Conservation (phyloP, 257 asterid species). For the Solanum appendiculatum region DNA sequence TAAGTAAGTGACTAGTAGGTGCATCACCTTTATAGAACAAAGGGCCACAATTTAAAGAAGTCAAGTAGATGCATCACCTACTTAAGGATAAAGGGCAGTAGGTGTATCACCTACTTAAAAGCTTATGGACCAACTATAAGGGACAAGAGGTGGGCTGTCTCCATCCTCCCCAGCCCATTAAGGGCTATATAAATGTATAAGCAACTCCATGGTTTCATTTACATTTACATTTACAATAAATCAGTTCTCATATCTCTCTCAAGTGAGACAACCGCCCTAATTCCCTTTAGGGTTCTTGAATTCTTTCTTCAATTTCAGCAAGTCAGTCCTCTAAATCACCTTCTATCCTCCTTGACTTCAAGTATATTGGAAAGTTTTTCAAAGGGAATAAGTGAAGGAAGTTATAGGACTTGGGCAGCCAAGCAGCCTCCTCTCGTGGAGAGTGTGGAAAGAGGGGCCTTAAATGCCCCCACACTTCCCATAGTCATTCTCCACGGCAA, state of each 20-base stretch:
- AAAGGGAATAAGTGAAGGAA: neutral
- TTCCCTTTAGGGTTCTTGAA: no score
- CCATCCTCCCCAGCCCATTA: neutral
- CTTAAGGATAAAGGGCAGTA: neutral
- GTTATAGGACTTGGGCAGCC: neutral
- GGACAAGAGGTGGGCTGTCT: neutral
- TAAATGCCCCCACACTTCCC: neutral
- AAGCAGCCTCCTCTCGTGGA: neutral
- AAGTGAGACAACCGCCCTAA: no score
- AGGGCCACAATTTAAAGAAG: neutral
- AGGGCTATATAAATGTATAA: neutral
- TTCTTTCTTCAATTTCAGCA: neutral
- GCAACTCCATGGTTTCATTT: neutral
- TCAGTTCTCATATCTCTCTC: neutral
- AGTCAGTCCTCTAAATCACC: neutral
- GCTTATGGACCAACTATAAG: neutral
- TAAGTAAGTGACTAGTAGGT: neutral
- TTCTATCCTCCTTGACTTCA: neutral
- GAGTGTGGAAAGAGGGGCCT: neutral
- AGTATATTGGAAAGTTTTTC: neutral
- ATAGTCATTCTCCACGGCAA: neutral
- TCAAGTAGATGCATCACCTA: neutral
- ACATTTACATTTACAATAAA: neutral
- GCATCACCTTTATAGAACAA: neutral
- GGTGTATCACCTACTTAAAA: neutral